A percentile compares a stretch with the other conserved stretches of the same genome.
phyloP scores from a whole-genome alignment of 2,329 filamentous ascomycete species.

The Cladosporium colombiae region DNA sequence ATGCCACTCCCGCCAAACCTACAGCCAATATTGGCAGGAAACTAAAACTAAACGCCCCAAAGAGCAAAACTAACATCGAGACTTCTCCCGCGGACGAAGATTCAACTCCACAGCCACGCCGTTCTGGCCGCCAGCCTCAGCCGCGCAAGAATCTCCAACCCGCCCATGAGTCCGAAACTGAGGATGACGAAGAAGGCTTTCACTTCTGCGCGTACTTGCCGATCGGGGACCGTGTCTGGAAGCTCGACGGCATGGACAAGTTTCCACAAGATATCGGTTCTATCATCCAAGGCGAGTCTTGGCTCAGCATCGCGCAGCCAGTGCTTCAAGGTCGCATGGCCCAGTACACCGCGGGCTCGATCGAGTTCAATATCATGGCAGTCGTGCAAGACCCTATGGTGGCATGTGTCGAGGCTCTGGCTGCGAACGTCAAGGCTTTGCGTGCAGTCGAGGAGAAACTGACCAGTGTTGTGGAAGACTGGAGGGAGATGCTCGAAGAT shows the following conservation, averaged over 20 bases:
- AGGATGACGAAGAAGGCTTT: slow-evolving; percentile 60
- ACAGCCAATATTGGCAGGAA: slow-evolving; percentile 26
- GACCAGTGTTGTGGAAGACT: slow-evolving; percentile 42
- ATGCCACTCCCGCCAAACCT: background rate
- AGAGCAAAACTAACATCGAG: background rate
- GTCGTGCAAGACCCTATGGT: slow-evolving; percentile 67
- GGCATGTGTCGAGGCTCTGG: slow-evolving; percentile 47
- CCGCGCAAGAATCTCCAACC: slow-evolving; percentile 46
- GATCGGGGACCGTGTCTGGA: slow-evolving; percentile 73
- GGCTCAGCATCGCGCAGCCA: slow-evolving; percentile 65
- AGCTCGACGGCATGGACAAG: slow-evolving; percentile 79
- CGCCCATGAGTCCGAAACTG: slow-evolving; percentile 43
- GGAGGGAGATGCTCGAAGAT: slow-evolving; percentile 41
- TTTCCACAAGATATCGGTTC: slow-evolving; percentile 67
- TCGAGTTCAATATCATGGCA: slow-evolving; percentile 77
- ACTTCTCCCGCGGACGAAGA: background rate
- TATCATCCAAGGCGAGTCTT: slow-evolving; percentile 52
- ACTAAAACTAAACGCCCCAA: slow-evolving; percentile 18
- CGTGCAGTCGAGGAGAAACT: slow-evolving; percentile 44
- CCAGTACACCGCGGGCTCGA: slow-evolving; percentile 63
- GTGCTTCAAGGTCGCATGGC: slow-evolving; percentile 69
- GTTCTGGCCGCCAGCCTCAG: slow-evolving; percentile 25
- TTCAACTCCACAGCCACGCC: background rate
- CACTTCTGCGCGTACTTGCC: slow-evolving; percentile 92
- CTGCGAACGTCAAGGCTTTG: slow-evolving; percentile 48